Base-by-base conservation (phyloP, 306 rosid genomes). In the Alnus glutinosa region DNA sequence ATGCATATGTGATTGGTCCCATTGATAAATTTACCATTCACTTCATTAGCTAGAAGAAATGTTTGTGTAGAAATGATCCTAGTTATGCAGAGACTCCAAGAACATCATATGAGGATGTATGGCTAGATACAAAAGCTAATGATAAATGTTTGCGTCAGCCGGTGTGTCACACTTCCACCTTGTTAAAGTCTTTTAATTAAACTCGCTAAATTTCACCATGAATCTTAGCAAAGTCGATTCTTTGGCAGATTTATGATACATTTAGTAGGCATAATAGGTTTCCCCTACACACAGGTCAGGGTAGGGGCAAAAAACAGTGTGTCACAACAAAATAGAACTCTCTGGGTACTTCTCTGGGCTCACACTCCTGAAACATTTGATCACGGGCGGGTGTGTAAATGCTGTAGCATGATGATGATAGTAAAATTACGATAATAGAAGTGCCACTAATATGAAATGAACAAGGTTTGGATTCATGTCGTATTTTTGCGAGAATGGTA, bases 1-100 rank as follows among this genome's bases (percentile, higher is more conserved):
- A 16, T 42, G 19, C 15, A 64, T 10, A 61, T 14, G n/a, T 9
- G 71, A 67, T 42, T 39, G 70, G 28, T 67, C 50, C 1, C 5
- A 39, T 67, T 23, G 71, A 67, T 67, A 67, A 39, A 67, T 36
- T 64, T 13, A 68, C 51, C 14, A 18, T 39, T 37, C 70, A 36
- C 70, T 64, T 64, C 42, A 64, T 64, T 64, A 64, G 44, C 34
- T 67, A 67, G 70, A 39, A 55, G 48, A 64, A 18, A 9, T 16
- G 47, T 67, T 39, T 39, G 18, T 42, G 50, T 8, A 9, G 72
- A 67, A 18, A 14, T 67, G 50, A 67, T 67, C 51, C 49, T 67
- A 8, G 28, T 67, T 9, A 42, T 9, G 50, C 50, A 67, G 19
- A 64, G 72, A 67, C 72, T 59, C 13, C 34, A 59, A 39, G 28